phyloP scores from a whole-genome alignment of 1,139 yeast genomes.

The Tardiomyces blankii region DNA sequence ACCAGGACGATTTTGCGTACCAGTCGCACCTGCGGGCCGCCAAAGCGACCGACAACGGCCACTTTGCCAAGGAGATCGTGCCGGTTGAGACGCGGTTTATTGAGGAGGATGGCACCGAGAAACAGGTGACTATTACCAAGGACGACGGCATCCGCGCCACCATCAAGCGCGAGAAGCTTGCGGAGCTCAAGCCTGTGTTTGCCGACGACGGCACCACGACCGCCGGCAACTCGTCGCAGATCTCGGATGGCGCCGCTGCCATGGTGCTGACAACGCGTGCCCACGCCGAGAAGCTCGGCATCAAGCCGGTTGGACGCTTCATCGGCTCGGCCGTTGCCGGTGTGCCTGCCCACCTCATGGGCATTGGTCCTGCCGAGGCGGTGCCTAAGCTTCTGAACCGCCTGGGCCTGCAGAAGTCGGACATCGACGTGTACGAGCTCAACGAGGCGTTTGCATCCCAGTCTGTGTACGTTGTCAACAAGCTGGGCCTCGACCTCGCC shows the following conservation, averaged over 20 bases:
- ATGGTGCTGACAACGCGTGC: constrained; percentile 29
- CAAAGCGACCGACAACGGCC: constrained; percentile 28
- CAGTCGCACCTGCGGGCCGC: constrained; percentile 30
- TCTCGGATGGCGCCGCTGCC: constrained; percentile 36
- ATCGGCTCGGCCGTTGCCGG: constrained; percentile 31
- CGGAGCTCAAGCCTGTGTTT: constrained; percentile 28
- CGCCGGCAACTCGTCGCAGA: constrained; percentile 35
- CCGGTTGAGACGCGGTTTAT: constrained; percentile 26
- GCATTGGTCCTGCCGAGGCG: constrained; percentile 33
- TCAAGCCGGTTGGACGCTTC: constrained; percentile 32
- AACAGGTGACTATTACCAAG: constrained; percentile 13
- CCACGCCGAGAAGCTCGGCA: constrained; percentile 28
- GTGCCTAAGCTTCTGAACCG: constrained; percentile 27
- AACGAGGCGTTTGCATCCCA: constrained; percentile 37
- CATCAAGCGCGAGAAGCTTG: constrained; percentile 25
- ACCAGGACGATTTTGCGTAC: constrained; percentile 31
- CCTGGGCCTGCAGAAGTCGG: constrained; percentile 20
- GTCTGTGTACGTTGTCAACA: constrained; percentile 26
- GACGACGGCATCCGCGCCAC: constrained; percentile 29
- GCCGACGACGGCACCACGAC: constrained; percentile 30
- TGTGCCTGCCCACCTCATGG: constrained; percentile 31
- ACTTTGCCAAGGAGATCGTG: constrained; percentile 30
- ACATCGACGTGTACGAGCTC: constrained; percentile 31
- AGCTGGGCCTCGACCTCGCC: constrained; percentile 24
- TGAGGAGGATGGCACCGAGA: constrained; percentile 18